Evolutionary conservation across 169 alveolate species (phyloP).

Genomic region (Theileria annulata): DNA sequence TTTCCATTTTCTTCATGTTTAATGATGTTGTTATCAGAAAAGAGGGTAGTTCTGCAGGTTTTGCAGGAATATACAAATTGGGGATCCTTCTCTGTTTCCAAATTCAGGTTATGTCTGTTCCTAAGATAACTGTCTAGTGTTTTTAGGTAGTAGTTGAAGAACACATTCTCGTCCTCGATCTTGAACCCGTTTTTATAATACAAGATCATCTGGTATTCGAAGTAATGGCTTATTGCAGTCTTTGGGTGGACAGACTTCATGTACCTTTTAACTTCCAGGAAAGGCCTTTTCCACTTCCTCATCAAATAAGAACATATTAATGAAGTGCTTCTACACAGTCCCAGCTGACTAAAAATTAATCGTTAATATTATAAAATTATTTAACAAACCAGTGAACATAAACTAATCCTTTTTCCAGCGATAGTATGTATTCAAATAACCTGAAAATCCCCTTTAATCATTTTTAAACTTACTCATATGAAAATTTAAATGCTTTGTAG

Average conservation of each 20-base stretch:
- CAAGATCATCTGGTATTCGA: slow-evolving; percentile 51
- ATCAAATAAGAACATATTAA: slow-evolving; percentile 49
- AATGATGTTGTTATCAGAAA: slow-evolving; percentile 34
- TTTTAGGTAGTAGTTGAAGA: slow-evolving; percentile 24
- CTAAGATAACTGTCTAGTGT: neutral
- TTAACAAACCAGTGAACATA: slow-evolving; percentile 47
- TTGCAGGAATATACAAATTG: slow-evolving; percentile 51
- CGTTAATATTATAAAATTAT: neutral
- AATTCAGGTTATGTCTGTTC: slow-evolving; percentile 24
- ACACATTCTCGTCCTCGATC: slow-evolving; percentile 6
- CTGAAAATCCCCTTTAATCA: neutral
- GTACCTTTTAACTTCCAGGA: slow-evolving; percentile 16
- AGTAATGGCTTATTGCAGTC: slow-evolving; percentile 46
- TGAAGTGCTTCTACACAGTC: slow-evolving; percentile 58
- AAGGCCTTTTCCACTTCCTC: slow-evolving; percentile 52
- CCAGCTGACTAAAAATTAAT: slow-evolving; percentile 36
- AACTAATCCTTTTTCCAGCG: slow-evolving; percentile 25
- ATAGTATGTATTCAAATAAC: slow-evolving; percentile 31
- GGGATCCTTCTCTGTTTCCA: slow-evolving; percentile 20
- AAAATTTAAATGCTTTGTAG: slow-evolving; percentile 32
- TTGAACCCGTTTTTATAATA: slow-evolving; percentile 37
- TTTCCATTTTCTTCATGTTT: slow-evolving; percentile 13
- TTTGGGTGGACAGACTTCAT: slow-evolving; percentile 41
- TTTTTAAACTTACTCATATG: slow-evolving; percentile 34
- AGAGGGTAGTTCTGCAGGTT: slow-evolving; percentile 50